These are phyloP conservation scores for Aspergillus neoniger DNA, from an alignment of 2,329 filamentous ascomycete genomes.

Conservation along the genomic window DNA sequence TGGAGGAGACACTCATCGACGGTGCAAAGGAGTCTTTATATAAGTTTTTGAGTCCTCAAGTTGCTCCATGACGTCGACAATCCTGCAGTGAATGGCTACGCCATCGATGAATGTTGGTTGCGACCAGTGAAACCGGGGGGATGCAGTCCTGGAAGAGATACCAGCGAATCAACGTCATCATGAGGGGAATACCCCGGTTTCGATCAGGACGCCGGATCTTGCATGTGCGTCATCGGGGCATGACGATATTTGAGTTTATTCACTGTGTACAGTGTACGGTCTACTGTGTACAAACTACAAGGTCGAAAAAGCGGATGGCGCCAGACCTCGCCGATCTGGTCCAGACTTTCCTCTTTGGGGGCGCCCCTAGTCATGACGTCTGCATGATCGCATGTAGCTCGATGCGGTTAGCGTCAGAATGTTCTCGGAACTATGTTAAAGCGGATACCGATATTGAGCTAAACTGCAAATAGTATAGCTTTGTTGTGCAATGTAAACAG, in stretches of 20 bases:
- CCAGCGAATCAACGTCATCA: slow-evolving; percentile 10
- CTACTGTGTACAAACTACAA: too few species aligned
- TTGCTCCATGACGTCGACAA: slow-evolving; percentile 24
- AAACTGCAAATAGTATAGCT: background rate
- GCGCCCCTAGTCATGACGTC: slow-evolving; percentile 1
- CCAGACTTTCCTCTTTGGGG: background rate
- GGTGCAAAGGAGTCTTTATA: slow-evolving; percentile 24
- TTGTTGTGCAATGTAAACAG: background rate
- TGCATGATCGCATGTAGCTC: background rate
- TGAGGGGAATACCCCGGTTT: slow-evolving; percentile 5
- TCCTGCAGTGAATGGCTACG: background rate
- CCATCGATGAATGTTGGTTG: background rate
- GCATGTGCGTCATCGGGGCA: slow-evolving; percentile 1
- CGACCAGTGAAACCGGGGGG: background rate
- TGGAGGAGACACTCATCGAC: background rate
- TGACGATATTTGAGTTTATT: too few species aligned
- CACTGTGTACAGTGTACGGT: too few species aligned
- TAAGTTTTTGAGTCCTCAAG: slow-evolving; percentile 15
- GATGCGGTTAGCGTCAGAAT: background rate
- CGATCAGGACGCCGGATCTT: slow-evolving; percentile 1
- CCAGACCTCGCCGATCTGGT: background rate
- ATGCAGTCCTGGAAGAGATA: slow-evolving; percentile 1
- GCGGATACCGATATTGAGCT: background rate
- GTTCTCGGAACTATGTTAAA: slow-evolving; percentile 4
- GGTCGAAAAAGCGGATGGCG: background rate